Conservation (phyloP, 148 eudicot genomes). For the Euryodendron excelsum region DNA sequence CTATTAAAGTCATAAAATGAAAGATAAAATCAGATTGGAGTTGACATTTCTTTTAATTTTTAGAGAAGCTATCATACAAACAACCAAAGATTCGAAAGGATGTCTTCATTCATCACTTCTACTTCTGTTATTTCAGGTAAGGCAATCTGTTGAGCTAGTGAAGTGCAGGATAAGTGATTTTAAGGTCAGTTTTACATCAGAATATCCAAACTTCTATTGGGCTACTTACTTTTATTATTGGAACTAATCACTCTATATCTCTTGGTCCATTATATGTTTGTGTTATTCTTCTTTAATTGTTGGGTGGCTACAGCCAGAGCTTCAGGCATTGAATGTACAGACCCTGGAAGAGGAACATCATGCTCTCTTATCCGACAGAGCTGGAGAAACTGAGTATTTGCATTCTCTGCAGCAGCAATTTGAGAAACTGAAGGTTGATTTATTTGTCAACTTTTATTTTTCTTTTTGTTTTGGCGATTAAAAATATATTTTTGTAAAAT, state of each 20-base stretch:
- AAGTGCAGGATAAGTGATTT: slow-evolving; percentile 40
- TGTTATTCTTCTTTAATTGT: background rate
- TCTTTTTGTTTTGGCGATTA: background rate
- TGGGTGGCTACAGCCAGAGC: slow-evolving; percentile 53
- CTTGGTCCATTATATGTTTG: background rate
- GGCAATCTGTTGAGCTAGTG: slow-evolving; percentile 49
- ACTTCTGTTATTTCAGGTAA: slow-evolving; percentile 47
- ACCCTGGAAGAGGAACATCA: slow-evolving; percentile 66
- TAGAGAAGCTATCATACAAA: background rate
- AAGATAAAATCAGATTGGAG: background rate
- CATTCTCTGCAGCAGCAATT: slow-evolving; percentile 60
- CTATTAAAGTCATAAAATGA: background rate
- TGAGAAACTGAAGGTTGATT: slow-evolving; percentile 55
- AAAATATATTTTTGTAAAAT: background rate
- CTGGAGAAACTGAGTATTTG: slow-evolving; percentile 63
- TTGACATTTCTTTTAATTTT: background rate
- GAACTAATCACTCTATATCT: background rate
- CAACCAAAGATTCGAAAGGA: background rate
- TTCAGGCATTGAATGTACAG: slow-evolving; percentile 40
- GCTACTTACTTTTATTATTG: background rate
- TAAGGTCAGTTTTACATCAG: slow-evolving; percentile 38
- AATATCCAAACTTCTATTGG: no score
- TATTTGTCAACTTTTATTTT: background rate
- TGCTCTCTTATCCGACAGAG: slow-evolving; percentile 66
- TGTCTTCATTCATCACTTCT: slow-evolving; percentile 9